Conservation (phyloP, 148 eudicot species). For the Heliosperma pusillum region DNA sequence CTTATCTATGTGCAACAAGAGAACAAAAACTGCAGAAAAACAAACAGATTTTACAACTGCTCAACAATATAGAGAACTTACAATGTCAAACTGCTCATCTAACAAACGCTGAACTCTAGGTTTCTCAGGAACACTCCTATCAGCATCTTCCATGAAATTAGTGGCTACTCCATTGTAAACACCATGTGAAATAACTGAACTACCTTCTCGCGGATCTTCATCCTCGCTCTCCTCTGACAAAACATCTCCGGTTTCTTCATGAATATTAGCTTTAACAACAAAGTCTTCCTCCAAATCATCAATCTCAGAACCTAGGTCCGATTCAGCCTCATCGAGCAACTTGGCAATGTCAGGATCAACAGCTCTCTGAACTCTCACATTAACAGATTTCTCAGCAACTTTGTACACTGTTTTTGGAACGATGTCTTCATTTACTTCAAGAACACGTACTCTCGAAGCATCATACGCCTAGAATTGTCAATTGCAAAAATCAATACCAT, state of each 20-base stretch:
- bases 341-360: slow-evolving; percentile 77
- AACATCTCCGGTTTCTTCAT: slow-evolving; percentile 39
- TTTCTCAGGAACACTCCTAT: slow-evolving; percentile 30
- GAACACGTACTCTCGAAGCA: slow-evolving; percentile 67
- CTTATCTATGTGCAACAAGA: not conserved
- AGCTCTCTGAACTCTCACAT: slow-evolving; percentile 66
- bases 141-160: slow-evolving; percentile 10
- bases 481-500: not conserved
- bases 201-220: slow-evolving; percentile 20
- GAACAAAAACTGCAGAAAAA: not conserved
- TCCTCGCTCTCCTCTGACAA: slow-evolving; percentile 28
- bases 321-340: slow-evolving; percentile 68
- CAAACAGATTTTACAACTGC: not conserved
- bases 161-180: slow-evolving; percentile 16
- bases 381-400: slow-evolving; percentile 68
- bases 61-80: slow-evolving; percentile 30
- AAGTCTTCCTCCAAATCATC: slow-evolving; percentile 96
- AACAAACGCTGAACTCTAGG: slow-evolving; percentile 58
- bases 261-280: slow-evolving; percentile 64
- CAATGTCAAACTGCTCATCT: slow-evolving; percentile 89
- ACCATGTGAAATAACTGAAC: slow-evolving; percentile 19
- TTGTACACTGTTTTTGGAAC: slow-evolving; percentile 49
- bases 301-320: slow-evolving; percentile 69
- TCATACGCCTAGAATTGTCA: slow-evolving; percentile 70
- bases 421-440: slow-evolving; percentile 35